Evolutionary conservation across 768 basidiomycete genomes (phyloP).

Genomic region (Paxillus rubicundulus): DNA sequence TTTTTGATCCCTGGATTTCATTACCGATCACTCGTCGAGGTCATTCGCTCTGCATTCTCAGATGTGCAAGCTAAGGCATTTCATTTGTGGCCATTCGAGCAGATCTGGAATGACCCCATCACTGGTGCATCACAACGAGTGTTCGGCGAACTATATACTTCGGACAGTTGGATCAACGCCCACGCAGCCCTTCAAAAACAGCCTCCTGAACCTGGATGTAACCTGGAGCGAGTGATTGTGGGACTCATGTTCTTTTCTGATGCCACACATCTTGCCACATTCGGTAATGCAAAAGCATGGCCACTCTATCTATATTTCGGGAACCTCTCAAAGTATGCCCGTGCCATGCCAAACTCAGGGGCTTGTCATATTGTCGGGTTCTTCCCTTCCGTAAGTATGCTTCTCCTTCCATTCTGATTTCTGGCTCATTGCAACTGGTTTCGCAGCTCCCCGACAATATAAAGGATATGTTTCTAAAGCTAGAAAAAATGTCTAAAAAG

Average conservation of each 20-base stretch:
- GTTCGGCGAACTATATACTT: conserved; percentile 20
- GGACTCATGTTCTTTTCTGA: neutral
- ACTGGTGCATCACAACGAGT: conserved; percentile 5
- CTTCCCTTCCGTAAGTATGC: neutral
- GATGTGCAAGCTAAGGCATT: conserved; percentile 7
- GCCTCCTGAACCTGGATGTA: conserved; percentile 7
- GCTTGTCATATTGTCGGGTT: conserved; percentile 4
- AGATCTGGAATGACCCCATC: conserved; percentile 3
- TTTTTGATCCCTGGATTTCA: conserved; percentile 12
- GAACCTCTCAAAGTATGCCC: conserved; percentile 7
- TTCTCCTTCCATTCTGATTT: no score
- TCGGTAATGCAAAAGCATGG: neutral
- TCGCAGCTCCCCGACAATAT: neutral
- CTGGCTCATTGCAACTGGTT: no score
- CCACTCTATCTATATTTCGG: conserved; percentile 3
- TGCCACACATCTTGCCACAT: no score
- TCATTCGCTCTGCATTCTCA: conserved; percentile 9
- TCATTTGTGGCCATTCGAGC: conserved; percentile 26
- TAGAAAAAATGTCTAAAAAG: neutral
- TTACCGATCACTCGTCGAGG: conserved; percentile 11
- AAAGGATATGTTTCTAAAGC: neutral
- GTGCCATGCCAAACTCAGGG: neutral
- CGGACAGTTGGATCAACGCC: conserved; percentile 13
- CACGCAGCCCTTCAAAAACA: conserved; percentile 17
- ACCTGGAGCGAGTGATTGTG: conserved; percentile 3